Evolutionary conservation across 1,284 basidiomycete genomes (phyloP), one percentile per base, ranked within the genome.

Genomic region (Tilletia caries): DNA sequence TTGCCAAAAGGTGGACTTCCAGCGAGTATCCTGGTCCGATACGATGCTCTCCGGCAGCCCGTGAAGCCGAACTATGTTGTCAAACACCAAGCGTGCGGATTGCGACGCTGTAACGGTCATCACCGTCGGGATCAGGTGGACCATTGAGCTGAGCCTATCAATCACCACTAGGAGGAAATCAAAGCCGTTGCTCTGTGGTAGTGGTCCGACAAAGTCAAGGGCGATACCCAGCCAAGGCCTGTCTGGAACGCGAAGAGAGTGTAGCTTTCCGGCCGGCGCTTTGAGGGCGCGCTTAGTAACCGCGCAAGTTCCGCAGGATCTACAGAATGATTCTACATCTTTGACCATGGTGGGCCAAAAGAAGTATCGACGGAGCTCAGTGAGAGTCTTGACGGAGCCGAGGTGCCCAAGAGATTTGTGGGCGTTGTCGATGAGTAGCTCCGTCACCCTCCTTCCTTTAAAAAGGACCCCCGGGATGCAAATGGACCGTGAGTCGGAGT

Each of bases 111-210:
- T 80, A 1, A 84, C 79, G 2, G 70, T 77, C 4, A 79, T 81
- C 0, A 50, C 71, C 88, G 68, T 90, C 89, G 74, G 94, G 92
- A 83, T 83, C 70, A 85, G 71, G 64, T 83, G 75, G 27, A 69
- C 73, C 70, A 72, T 68, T 75, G 85, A 86, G 0, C 79, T 83
- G 10, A 86, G 79, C 0, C 73, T 58, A 68, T 87, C 84, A 0
- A 86, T 81, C 0, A 86, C 68, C 0, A 84, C 83, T 0, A 86
- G 66, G 33, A 87, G 83, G 0, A 84, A 69, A 67, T 87, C 75
- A 41, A 73, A 83, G 0, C 84, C 85, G 15, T 82, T 27, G 0
- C 76, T 83, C 3, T 68, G 37, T 0, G 85, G 86, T 0, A 87
- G 76, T 2, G 81, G 72, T 0, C 75, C 78, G 66, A 87, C 85